Conservation (phyloP, 768 basidiomycete species). For the Agaricus blazei region DNA sequence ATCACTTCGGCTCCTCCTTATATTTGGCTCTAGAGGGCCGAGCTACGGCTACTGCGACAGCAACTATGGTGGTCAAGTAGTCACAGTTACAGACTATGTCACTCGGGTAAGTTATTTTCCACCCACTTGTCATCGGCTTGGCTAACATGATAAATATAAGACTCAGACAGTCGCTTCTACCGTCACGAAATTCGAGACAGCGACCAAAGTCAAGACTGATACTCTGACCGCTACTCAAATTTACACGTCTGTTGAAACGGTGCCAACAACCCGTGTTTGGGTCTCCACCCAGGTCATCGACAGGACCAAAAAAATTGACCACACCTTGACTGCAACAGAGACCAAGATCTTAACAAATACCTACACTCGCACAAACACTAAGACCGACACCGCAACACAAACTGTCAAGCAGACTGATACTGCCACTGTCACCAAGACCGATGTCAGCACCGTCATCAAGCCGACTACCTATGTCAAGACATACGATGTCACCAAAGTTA, state of each 20-base stretch:
- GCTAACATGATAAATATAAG: slow-evolving; percentile 10
- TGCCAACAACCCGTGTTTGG: slow-evolving; percentile 63
- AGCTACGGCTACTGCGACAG: slow-evolving; percentile 11
- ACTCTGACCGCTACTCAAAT: slow-evolving; percentile 36
- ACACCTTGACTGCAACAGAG: slow-evolving; percentile 61
- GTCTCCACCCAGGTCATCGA: slow-evolving; percentile 63
- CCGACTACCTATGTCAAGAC: slow-evolving; percentile 54
- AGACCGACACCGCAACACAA: slow-evolving; percentile 42
- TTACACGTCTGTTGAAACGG: slow-evolving; percentile 46
- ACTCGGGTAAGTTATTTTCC: slow-evolving; percentile 27
- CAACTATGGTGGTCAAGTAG: slow-evolving; percentile 15
- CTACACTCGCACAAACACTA: slow-evolving; percentile 45
- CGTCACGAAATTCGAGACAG: slow-evolving; percentile 35
- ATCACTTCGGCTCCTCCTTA: slow-evolving; percentile 3
- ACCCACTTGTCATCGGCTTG: not conserved
- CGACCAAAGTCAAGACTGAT: slow-evolving; percentile 35
- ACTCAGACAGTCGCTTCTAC: slow-evolving; percentile 38
- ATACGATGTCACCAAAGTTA: slow-evolving; percentile 50
- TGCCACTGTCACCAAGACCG: slow-evolving; percentile 50
- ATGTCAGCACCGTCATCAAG: slow-evolving; percentile 44
- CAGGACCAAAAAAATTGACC: slow-evolving; percentile 47
- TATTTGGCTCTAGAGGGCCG: slow-evolving; percentile 13
- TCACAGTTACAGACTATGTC: slow-evolving; percentile 26
- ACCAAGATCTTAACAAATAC: slow-evolving; percentile 51
- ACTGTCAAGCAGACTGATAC: slow-evolving; percentile 51